Conservation (phyloP, 768 basidiomycete genomes). For the Suillus placidus region DNA sequence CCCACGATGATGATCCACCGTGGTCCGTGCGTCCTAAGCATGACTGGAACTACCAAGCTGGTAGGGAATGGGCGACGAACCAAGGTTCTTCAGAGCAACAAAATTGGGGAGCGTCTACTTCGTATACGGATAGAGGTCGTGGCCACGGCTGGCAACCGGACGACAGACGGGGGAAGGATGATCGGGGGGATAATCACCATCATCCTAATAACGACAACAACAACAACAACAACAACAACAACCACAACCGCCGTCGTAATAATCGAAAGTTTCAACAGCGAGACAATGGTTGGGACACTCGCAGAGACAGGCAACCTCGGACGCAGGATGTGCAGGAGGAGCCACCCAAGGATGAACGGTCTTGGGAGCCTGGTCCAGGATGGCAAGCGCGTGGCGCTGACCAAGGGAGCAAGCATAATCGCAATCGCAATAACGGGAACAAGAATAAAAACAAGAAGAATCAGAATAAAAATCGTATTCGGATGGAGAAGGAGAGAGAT, state of each 20-base stretch:
- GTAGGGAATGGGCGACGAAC: slow-evolving; percentile 50
- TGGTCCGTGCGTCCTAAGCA: slow-evolving; percentile 47
- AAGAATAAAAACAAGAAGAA: slow-evolving; percentile 42
- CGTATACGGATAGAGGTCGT: slow-evolving; percentile 44
- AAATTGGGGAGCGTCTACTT: slow-evolving; percentile 41
- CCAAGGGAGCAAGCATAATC: slow-evolving; percentile 41
- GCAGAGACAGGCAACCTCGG: slow-evolving; percentile 41
- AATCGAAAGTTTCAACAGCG: slow-evolving; percentile 22
- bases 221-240: slow-evolving; percentile 37
- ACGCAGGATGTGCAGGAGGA: slow-evolving; percentile 24
- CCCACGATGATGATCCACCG: slow-evolving; percentile 40
- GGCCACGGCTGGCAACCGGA: slow-evolving; percentile 50
- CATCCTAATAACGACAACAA: slow-evolving; percentile 33
- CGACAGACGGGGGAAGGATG: slow-evolving; percentile 41
- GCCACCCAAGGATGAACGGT: slow-evolving; percentile 48
- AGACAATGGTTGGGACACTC: slow-evolving; percentile 54
- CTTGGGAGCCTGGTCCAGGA: slow-evolving; percentile 73
- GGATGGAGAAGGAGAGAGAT: slow-evolving; percentile 33
- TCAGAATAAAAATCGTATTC: slow-evolving; percentile 36
- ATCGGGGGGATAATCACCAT: slow-evolving; percentile 32
- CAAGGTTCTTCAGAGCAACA: slow-evolving; percentile 48
- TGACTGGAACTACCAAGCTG: slow-evolving; percentile 43
- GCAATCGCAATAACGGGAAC: slow-evolving; percentile 40
- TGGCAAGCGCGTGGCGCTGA: slow-evolving; percentile 55
- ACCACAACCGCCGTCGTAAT: slow-evolving; percentile 29